phyloP scores from a whole-genome alignment of 208 protist genomes.

The Blastocrithidia nonstop region DNA sequence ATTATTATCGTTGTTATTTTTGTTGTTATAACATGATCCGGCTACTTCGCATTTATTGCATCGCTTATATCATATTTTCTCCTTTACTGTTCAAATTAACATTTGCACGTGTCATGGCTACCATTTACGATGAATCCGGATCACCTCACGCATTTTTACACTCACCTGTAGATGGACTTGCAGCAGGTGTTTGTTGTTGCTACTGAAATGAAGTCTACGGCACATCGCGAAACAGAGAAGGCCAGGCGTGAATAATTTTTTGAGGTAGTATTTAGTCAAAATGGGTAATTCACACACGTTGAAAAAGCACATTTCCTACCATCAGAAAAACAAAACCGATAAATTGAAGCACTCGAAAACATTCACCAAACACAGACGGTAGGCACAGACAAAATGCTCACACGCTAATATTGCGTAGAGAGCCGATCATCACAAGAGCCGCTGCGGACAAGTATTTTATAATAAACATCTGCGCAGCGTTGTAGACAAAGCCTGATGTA shows the following conservation, averaged over 20 bases:
- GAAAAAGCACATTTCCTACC: slow-evolving; percentile 50
- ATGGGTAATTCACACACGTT: slow-evolving; percentile 19
- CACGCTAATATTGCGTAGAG: slow-evolving; percentile 51
- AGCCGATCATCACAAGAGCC: slow-evolving; percentile 49
- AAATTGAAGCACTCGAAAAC: slow-evolving; percentile 47
- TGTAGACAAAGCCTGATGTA: slow-evolving; percentile 37
- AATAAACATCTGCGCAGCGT: slow-evolving; percentile 40
- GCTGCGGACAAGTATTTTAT: slow-evolving; percentile 62
- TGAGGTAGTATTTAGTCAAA: slow-evolving; percentile 28
- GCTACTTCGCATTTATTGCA: too few relatives aligned
- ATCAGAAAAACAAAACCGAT: slow-evolving; percentile 42
- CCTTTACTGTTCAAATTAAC: too few relatives aligned
- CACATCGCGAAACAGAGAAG: slow-evolving; percentile 18
- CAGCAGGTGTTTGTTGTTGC: too few relatives aligned
- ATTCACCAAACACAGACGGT: slow-evolving; percentile 42
- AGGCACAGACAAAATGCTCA: slow-evolving; percentile 43
- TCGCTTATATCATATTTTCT: too few relatives aligned
- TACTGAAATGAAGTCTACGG: too few relatives aligned
- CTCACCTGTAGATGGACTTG: too few relatives aligned
- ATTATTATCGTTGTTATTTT: too few relatives aligned
- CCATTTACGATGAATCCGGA: too few relatives aligned
- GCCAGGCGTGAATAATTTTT: slow-evolving; percentile 12
- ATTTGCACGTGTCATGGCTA: too few relatives aligned
- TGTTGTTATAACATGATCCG: too few relatives aligned
- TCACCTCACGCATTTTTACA: too few relatives aligned